Percentiles rank a stretch among this genome's conserved stretches.
Conservation (phyloP, 805 yeast species). For the Cyberlindnera mrakii region DNA sequence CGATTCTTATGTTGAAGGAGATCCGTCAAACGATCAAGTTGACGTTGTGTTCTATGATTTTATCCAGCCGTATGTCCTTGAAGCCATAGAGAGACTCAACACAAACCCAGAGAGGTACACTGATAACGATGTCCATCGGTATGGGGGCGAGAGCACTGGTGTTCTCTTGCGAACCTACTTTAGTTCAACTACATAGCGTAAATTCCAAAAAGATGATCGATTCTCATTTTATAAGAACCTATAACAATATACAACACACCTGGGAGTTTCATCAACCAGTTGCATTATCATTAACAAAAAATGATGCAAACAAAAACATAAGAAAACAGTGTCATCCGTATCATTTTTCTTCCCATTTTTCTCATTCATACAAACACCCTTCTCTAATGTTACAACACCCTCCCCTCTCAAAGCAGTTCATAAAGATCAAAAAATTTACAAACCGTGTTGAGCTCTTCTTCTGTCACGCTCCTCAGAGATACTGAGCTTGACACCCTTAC, state of each 20-base stretch:
- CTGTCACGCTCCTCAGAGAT: conserved; percentile 98
- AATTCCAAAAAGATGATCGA: conserved; percentile 2
- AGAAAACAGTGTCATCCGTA: conserved; percentile 12
- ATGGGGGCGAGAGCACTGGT: conserved; percentile 39
- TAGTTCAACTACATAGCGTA: neutral
- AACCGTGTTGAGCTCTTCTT: conserved; percentile 82
- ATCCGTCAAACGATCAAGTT: conserved; percentile 29
- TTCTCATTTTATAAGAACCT: neutral
- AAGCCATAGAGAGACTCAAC: conserved; percentile 34
- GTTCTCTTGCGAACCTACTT: conserved; percentile 38
- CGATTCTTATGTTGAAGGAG: conserved; percentile 35
- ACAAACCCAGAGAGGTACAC: conserved; percentile 24
- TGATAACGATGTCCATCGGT: conserved; percentile 30
- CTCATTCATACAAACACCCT: conserved; percentile 1
- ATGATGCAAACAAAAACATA: conserved; percentile 21
- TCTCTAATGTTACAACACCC: conserved; percentile 1
- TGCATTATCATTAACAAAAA: conserved; percentile 19
- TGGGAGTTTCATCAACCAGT: conserved; percentile 2
- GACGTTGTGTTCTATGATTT: conserved; percentile 81
- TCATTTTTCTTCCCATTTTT: conserved; percentile 6
- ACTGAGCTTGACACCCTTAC: conserved; percentile 96
- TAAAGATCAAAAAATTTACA: conserved; percentile 29
- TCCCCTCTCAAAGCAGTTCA: neutral
- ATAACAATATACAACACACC: conserved; percentile 4
- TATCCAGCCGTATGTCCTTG: conserved; percentile 45